A percentile compares a stretch with the other conserved stretches of the same genome.
Conservation (phyloP, 345 rosid genomes). For the Anacardium occidentale region DNA sequence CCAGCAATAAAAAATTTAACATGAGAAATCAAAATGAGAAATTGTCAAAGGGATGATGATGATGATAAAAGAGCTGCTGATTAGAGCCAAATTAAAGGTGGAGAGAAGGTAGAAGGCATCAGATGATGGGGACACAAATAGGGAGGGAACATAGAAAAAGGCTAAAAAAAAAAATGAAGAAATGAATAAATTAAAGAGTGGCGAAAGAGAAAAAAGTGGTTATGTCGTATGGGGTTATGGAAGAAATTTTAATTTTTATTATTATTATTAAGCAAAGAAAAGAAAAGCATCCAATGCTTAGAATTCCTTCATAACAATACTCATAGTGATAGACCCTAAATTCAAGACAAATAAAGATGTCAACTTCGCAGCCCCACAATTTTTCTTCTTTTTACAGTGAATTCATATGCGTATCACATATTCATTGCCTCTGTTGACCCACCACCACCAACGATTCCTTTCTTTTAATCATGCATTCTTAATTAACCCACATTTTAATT, state of each 20-base stretch:
- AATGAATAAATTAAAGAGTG: neutral
- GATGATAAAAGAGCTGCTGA: neutral
- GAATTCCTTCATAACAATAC: neutral
- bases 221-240: constrained; percentile 21
- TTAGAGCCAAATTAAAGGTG: neutral
- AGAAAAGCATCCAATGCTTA: constrained; percentile 18
- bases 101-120: no score
- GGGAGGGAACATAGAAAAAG: neutral
- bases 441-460: constrained; percentile 28
- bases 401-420: neutral
- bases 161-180: neutral
- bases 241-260: neutral
- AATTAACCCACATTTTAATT: neutral
- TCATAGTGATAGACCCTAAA: constrained; percentile 7
- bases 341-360: constrained; percentile 22
- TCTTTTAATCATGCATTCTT: constrained; percentile 20
- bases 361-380: constrained; percentile 22
- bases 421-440: constrained; percentile 13
- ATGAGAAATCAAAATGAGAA: no score
- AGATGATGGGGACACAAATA: neutral
- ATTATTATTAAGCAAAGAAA: no score
- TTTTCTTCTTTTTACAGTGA: neutral
- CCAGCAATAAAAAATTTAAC: no score
- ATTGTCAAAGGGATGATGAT: no score
- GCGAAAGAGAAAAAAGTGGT: constrained; percentile 8